Evolutionary conservation across 306 rosid genomes (phyloP).

Genomic region (Fragaria vesca): DNA sequence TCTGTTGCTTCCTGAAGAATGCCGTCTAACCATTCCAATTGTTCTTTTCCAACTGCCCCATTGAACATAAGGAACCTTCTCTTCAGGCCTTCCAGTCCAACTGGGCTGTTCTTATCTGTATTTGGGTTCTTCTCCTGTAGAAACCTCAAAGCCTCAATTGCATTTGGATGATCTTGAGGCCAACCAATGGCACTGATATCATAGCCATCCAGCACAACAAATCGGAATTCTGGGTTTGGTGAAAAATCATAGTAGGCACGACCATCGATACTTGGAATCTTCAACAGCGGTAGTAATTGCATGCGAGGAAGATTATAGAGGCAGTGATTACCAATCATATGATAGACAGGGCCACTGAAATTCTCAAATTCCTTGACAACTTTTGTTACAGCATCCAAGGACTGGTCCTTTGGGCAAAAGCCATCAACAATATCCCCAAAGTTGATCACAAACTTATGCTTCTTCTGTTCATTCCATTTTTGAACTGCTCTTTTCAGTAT

Average conservation of each 20-base stretch:
- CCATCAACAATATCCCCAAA: slow-evolving; percentile 95
- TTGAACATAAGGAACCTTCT: slow-evolving; percentile 93
- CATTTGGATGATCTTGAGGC: slow-evolving; percentile 71
- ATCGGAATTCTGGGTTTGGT: slow-evolving; percentile 64
- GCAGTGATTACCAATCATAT: slow-evolving; percentile 93
- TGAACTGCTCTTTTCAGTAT: slow-evolving; percentile 74
- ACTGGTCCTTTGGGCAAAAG: slow-evolving; percentile 72
- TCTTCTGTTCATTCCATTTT: slow-evolving; percentile 60
- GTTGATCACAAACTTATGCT: slow-evolving; percentile 63
- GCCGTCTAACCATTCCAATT: slow-evolving; percentile 69
- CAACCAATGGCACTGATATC: slow-evolving; percentile 91
- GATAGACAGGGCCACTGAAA: slow-evolving; percentile 67
- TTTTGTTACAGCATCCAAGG: slow-evolving; percentile 54
- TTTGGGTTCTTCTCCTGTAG: slow-evolving; percentile 76
- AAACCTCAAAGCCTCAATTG: slow-evolving; percentile 56
- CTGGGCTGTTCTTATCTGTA: slow-evolving; percentile 75
- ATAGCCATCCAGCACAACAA: slow-evolving; percentile 78
- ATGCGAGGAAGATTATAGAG: slow-evolving; percentile 87
- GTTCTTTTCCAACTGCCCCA: slow-evolving; percentile 85
- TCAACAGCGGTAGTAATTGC: slow-evolving; percentile 68
- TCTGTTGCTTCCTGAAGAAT: slow-evolving; percentile 65
- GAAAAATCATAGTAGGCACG: slow-evolving; percentile 82
- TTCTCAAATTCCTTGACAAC: slow-evolving; percentile 52
- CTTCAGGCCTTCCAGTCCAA: slow-evolving; percentile 59
- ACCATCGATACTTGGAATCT: slow-evolving; percentile 41